Percentiles rank a stretch among this genome's conserved stretches.
Evolutionary conservation across 345 rosid genomes (phyloP).

Genomic region (Citrus medica): DNA sequence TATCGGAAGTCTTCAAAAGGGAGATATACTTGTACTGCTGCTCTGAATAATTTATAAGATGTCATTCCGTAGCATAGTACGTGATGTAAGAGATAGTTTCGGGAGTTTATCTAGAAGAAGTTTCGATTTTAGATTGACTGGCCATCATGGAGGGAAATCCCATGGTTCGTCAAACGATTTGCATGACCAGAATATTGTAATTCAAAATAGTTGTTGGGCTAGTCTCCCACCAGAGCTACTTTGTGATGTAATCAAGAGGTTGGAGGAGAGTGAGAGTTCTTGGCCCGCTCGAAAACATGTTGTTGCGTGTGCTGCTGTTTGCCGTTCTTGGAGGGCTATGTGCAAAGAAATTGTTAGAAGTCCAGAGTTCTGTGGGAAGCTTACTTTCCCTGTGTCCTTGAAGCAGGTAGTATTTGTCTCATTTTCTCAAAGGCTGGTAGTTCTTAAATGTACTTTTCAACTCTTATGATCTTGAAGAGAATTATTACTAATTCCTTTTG

Average conservation of each 20-base stretch:
- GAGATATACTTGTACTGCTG: not conserved
- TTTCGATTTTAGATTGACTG: conserved; percentile 49
- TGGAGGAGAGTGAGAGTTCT: conserved; percentile 62
- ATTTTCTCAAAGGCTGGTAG: not conserved
- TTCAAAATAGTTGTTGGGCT: conserved; percentile 63
- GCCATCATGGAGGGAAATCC: conserved; percentile 59
- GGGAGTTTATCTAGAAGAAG: conserved; percentile 71
- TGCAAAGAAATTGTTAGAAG: conserved; percentile 59
- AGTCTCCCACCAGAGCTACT: conserved; percentile 65
- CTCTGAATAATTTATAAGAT: conserved; percentile 24
- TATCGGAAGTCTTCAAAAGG: not conserved
- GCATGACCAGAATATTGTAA: conserved; percentile 39
- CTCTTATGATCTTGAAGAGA: not conserved
- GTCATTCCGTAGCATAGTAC: conserved; percentile 69
- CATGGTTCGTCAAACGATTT: conserved; percentile 38
- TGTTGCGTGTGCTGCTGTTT: conserved; percentile 67
- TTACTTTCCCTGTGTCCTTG: conserved; percentile 62
- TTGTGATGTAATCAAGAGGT: conserved; percentile 54
- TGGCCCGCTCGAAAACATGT: conserved; percentile 66
- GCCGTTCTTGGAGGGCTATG: conserved; percentile 63
- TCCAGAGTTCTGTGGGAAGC: conserved; percentile 67
- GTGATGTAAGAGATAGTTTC: conserved; percentile 61
- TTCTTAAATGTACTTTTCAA: not conserved
- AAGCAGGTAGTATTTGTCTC: conserved; percentile 44
- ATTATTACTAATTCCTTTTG: not conserved